Evolutionary conservation across 2,329 filamentous ascomycete species (phyloP).

Genomic region (Colletotrichum camelliae): DNA sequence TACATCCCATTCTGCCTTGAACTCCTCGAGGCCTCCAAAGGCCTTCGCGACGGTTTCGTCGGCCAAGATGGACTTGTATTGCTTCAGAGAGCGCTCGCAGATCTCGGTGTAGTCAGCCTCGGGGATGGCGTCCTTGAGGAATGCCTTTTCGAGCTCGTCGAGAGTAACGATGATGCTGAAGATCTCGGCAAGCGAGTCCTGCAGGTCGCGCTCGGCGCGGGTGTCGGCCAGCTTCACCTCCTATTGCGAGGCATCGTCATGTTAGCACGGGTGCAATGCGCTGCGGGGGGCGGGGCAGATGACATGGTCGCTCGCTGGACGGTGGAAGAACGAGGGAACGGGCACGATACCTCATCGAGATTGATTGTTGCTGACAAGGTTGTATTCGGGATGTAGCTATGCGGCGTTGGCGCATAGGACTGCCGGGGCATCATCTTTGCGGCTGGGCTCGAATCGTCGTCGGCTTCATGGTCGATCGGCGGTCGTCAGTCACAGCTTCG

Average conservation of each 20-base stretch:
- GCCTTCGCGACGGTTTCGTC: slow-evolving; percentile 90
- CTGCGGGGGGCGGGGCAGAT: neutral
- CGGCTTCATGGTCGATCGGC: slow-evolving; percentile 15
- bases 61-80: slow-evolving; percentile 93
- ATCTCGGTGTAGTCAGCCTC: slow-evolving; percentile 96
- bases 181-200: slow-evolving; percentile 94
- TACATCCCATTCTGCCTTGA: slow-evolving; percentile 93
- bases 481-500: slow-evolving; percentile 3
- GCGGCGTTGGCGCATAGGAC: slow-evolving; percentile 87
- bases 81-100: slow-evolving; percentile 90
- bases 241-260: slow-evolving; percentile 46
- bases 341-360: slow-evolving; percentile 76
- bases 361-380: slow-evolving; percentile 88
- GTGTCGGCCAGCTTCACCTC: slow-evolving; percentile 93
- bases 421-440: slow-evolving; percentile 62
- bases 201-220: slow-evolving; percentile 86
- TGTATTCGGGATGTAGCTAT: slow-evolving; percentile 88
- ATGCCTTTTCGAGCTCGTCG: slow-evolving; percentile 95
- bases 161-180: slow-evolving; percentile 97
- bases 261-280: slow-evolving; percentile 35
- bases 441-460: slow-evolving; percentile 1
- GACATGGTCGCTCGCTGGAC: slow-evolving; percentile 10
- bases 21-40: slow-evolving; percentile 87
- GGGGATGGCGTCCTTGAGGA: slow-evolving; percentile 91
- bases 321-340: neutral